Evolutionary conservation across 495 filamentous ascomycete genomes (phyloP).

Genomic region (Evansstolkia leycettana): DNA sequence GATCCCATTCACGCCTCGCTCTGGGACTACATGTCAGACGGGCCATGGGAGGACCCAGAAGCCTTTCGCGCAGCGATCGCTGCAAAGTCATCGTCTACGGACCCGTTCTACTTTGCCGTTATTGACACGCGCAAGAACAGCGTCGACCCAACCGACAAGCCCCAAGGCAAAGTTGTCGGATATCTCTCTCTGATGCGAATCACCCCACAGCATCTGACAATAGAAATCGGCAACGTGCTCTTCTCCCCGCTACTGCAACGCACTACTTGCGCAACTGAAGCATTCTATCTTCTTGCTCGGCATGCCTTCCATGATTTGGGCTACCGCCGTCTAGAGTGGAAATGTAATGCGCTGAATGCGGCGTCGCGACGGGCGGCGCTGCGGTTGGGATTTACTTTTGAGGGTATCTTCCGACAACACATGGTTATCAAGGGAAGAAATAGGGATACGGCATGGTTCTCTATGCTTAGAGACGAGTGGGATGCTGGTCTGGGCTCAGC

Average conservation of each 20-base stretch:
- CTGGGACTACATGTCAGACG: constrained; percentile 36
- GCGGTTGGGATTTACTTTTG: constrained; percentile 39
- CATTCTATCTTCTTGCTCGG: constrained; percentile 33
- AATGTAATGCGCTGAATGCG: constrained; percentile 39
- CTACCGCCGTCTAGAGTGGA: constrained; percentile 46
- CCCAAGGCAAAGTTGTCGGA: constrained; percentile 20
- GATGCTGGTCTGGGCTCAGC: constrained; percentile 25
- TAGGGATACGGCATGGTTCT: constrained; percentile 45
- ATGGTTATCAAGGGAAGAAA: constrained; percentile 42
- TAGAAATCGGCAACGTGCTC: constrained; percentile 41
- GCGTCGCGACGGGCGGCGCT: constrained; percentile 33
- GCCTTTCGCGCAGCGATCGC: constrained; percentile 19
- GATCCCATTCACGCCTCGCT: constrained; percentile 16
- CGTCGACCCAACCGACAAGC: neutral
- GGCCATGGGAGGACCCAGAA: constrained; percentile 21
- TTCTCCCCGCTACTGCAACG: constrained; percentile 33
- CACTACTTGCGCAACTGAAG: constrained; percentile 38
- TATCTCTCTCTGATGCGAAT: constrained; percentile 33
- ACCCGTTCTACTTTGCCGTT: constrained; percentile 32
- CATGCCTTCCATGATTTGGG: constrained; percentile 37
- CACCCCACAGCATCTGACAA: constrained; percentile 17
- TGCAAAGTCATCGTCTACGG: constrained; percentile 13
- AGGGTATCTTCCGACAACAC: constrained; percentile 45
- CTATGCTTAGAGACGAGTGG: constrained; percentile 42
- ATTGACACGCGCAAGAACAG: constrained; percentile 10